Evolutionary conservation across 2,329 filamentous ascomycete species (phyloP).

Genomic region (Arthrobotrys pseudoclavata): DNA sequence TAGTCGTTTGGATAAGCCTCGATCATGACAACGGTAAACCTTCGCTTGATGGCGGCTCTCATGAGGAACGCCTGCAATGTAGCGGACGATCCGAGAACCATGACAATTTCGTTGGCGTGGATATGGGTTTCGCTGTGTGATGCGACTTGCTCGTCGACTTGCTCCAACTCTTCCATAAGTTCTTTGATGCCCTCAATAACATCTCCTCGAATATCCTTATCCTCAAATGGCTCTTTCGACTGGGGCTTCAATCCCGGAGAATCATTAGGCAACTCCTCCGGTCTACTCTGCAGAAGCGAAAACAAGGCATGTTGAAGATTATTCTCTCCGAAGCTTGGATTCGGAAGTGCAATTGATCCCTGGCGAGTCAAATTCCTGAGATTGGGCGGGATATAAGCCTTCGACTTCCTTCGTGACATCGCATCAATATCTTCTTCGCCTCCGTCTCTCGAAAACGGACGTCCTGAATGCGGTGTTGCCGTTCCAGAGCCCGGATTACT

Average conservation of each 20-base stretch:
- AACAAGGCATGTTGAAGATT: conserved; percentile 58
- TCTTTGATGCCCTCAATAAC: conserved; percentile 95
- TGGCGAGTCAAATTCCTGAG: conserved; percentile 33
- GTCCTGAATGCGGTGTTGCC: conserved; percentile 44
- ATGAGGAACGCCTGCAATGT: conserved; percentile 92
- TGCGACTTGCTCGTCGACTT: conserved; percentile 93
- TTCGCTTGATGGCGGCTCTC: conserved; percentile 87
- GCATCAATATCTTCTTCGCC: conserved; percentile 55
- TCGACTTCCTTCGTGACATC: conserved; percentile 45
- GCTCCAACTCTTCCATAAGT: conserved; percentile 93
- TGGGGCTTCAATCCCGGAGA: conserved; percentile 53
- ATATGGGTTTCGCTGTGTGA: conserved; percentile 90
- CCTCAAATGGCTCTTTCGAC: conserved; percentile 43
- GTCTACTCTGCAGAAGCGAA: conserved; percentile 40
- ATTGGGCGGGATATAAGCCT: conserved; percentile 46
- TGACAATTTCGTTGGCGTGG: conserved; percentile 89
- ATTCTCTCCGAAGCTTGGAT: conserved; percentile 41
- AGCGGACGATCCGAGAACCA: conserved; percentile 86
- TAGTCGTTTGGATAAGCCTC: conserved; percentile 80
- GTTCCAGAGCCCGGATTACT: conserved; percentile 44
- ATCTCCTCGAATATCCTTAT: conserved; percentile 81
- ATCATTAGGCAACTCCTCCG: conserved; percentile 45
- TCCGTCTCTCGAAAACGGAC: conserved; percentile 49
- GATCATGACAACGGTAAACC: conserved; percentile 89
- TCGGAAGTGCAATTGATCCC: conserved; percentile 38